Base-by-base conservation (phyloP, 805 yeast genomes). In the Ogataea corticis region DNA sequence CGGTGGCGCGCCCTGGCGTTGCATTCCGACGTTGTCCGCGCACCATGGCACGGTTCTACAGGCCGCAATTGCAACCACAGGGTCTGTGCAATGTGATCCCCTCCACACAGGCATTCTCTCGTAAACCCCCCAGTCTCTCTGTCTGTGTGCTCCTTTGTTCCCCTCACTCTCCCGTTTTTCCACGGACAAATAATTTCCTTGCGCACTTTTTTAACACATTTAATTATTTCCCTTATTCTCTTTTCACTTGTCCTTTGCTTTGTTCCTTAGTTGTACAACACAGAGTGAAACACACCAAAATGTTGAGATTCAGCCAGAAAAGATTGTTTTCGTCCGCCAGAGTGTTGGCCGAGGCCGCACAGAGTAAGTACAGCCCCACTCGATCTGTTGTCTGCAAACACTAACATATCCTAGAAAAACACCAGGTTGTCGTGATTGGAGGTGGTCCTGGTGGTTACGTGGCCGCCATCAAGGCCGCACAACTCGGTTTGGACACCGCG, bases 361-460 rank as follows among this genome's bases (percentile, higher is more conserved):
- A 59, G 38, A 59, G 62, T 58, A 52, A 38, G 62, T 57, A 38
- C 7, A 13, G 23, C n/a, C n/a, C 13, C 3, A 11, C 3, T 12
- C 13, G n/a, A 21, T 3, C 28, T 13, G 18, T 18, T 31, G 2
- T 30, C 14, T 13, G 27, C 27, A 16, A n/a, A 30, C 37, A 38
- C 56, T 54, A 54, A 54, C 57, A 35, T 19, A 4, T 18, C 13
- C 14, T 16, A 54, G 62, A 62, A 59, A 83, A 84, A 63, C 94
- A 88, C 66, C 98, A 94, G 63, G 80, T 94, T 44, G 96, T 92
- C 44, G 88, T 94, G 59, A 86, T 94, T 63, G 99, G 99, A 58
- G 98, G 97, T 61, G 99, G 99, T 48, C 99, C 99, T 57, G 99
- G 98, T 70, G 99, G 99, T 52, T 94, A 94, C 69, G 94, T 94